These are phyloP conservation scores for Physocladia obscura DNA, from an alignment of 192 early-diverging fungal genomes.

Conservation along the genomic window DNA sequence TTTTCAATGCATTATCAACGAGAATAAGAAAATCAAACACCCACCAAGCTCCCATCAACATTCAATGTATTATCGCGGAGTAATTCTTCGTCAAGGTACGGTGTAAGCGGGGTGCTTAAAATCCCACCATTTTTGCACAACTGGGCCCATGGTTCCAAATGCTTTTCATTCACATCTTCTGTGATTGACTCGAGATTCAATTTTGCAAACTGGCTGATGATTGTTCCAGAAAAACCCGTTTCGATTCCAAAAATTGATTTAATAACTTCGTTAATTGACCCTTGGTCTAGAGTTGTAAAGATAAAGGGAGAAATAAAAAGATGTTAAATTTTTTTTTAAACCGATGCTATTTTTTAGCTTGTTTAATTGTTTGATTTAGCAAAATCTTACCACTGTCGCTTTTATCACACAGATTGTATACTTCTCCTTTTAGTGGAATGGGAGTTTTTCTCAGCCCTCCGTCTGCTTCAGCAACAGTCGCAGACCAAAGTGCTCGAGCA, in stretches of 20 bases:
- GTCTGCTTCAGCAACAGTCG: slow-evolving; percentile 49
- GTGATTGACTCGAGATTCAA: slow-evolving; percentile 81
- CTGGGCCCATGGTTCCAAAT: slow-evolving; percentile 89
- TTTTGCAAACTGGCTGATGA: slow-evolving; percentile 77
- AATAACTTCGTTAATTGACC: slow-evolving; percentile 70
- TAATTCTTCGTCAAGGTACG: slow-evolving; percentile 91
- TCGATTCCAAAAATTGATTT: slow-evolving; percentile 74
- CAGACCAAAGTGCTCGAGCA: slow-evolving; percentile 49
- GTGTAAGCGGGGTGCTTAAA: slow-evolving; percentile 81
- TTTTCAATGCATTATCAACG: too few relatives aligned
- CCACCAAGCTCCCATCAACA: slow-evolving; percentile 76
- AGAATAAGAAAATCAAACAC: not conserved
- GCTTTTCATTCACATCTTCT: slow-evolving; percentile 92
- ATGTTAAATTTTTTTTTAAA: not conserved
- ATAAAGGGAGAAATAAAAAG: not conserved
- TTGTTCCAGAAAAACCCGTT: slow-evolving; percentile 79
- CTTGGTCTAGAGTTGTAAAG: slow-evolving; percentile 61
- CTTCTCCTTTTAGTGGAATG: slow-evolving; percentile 32
- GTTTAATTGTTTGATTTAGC: too few relatives aligned
- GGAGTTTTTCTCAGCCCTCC: slow-evolving; percentile 45
- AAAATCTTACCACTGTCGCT: slow-evolving; percentile 72
- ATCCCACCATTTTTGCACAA: slow-evolving; percentile 71
- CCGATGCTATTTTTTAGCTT: too few relatives aligned
- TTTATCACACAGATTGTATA: slow-evolving; percentile 87
- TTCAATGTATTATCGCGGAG: slow-evolving; percentile 81